These are phyloP conservation scores for Pseudopithomyces maydicus DNA, from an alignment of 2,329 filamentous ascomycete species.

Conservation along the genomic window DNA sequence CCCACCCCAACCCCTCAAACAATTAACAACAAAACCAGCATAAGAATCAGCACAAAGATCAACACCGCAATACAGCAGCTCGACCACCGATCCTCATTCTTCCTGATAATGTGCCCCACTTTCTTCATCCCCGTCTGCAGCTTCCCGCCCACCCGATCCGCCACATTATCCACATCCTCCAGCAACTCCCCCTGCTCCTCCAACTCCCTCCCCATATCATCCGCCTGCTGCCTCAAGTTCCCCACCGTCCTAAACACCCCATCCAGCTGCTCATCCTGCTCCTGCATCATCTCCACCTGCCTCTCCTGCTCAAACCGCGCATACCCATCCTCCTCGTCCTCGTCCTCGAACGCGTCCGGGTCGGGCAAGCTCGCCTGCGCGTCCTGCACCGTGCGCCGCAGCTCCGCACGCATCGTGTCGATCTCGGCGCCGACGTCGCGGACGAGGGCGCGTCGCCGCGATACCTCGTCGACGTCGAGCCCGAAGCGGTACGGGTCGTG, in stretches of 20 bases:
- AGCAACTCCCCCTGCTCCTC: conserved; percentile 94
- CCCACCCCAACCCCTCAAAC: conserved; percentile 50
- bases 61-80: conserved; percentile 90
- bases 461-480: conserved; percentile 80
- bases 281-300: conserved; percentile 88
- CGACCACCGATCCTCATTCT: conserved; percentile 82
- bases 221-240: conserved; percentile 85
- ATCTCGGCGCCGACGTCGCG: conserved; percentile 89
- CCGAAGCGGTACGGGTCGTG: conserved; percentile 86
- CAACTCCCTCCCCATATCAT: conserved; percentile 94
- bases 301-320: conserved; percentile 88
- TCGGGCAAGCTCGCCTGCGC: conserved; percentile 59
- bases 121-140: conserved; percentile 86
- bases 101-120: conserved; percentile 80
- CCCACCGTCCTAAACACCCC: conserved; percentile 93
- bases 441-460: conserved; percentile 78
- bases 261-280: conserved; percentile 92
- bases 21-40: conserved; percentile 78
- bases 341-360: conserved; percentile 62
- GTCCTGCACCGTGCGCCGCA: conserved; percentile 64
- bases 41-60: conserved; percentile 84
- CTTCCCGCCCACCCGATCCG: conserved; percentile 85
- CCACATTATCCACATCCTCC: conserved; percentile 80
- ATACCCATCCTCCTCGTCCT: conserved; percentile 65
- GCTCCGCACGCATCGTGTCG: conserved; percentile 84